phyloP scores from a whole-genome alignment of 2,329 filamentous ascomycete species.

The Blastomyces parvus region DNA sequence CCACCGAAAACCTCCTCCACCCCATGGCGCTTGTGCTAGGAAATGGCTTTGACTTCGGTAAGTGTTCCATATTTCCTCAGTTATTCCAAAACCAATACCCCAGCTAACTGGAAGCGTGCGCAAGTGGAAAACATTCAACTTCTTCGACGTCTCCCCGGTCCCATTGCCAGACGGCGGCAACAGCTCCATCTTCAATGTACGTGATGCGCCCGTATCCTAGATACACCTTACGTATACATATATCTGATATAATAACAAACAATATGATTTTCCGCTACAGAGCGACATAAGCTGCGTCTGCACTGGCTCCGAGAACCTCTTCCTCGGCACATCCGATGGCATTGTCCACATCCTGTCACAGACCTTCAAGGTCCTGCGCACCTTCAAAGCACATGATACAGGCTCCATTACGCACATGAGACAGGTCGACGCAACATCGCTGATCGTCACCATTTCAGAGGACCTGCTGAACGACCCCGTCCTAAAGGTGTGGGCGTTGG shows the following conservation, averaged over 20 bases:
- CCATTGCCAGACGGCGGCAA: conserved; percentile 75
- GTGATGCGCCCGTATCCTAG: conserved; percentile 11
- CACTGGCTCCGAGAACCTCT: conserved; percentile 79
- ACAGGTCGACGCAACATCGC: conserved; percentile 76
- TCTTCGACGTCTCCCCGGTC: conserved; percentile 90
- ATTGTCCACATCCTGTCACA: conserved; percentile 78
- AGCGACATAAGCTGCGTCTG: conserved; percentile 71
- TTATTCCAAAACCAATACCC: background rate
- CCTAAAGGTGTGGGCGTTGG: conserved; percentile 94
- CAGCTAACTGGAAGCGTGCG: background rate
- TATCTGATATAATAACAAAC: conserved; percentile 27
- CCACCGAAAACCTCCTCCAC: background rate
- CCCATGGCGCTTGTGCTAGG: conserved; percentile 26
- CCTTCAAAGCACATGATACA: conserved; percentile 75
- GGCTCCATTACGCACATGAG: conserved; percentile 77
- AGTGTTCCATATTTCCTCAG: conserved; percentile 4
- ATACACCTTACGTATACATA: background rate
- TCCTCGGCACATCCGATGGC: conserved; percentile 78
- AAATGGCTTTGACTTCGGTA: conserved; percentile 40
- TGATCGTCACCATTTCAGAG: conserved; percentile 73
- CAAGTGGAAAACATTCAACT: conserved; percentile 98
- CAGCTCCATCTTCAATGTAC: conserved; percentile 68
- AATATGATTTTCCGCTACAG: conserved; percentile 20
- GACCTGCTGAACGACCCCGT: conserved; percentile 80
- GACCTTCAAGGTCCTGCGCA: conserved; percentile 74